Evolutionary conservation across 768 basidiomycete species (phyloP), one percentile per base, ranked within the genome.

Genomic region (Mycena indigotica): DNA sequence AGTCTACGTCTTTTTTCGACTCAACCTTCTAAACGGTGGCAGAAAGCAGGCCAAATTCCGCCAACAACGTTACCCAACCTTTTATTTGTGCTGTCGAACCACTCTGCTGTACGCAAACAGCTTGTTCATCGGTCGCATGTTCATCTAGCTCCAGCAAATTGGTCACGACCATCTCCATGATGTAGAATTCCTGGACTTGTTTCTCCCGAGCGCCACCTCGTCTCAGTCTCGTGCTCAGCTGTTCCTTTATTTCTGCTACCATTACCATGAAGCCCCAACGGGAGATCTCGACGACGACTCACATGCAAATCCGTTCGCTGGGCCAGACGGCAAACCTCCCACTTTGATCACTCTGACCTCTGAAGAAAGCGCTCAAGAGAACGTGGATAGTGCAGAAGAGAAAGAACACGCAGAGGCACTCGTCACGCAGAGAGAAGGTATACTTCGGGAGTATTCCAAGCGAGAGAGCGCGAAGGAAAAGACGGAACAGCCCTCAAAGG

Each of bases 21-120:
- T 53, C 46, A 32, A 62, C 58, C 55, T 58, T 32, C 51, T 52
- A 17, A 49, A 50, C 26, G 35, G 28, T 49, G 63, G 44, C 63
- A 77, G 77, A 79, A 78, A 70, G 70, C 75, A 44, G 80, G 79
- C 16, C 71, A 74, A 38, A 71, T 79, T 4, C 89, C 90, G n/a
- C 80, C 88, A 2, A 89, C 89, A 6, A 88, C 81, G 54, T 77
- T 88, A 29, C 81, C 83, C 51, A 88, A 90, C 66, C 77, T 90
- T 48, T 73, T 93, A 30, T 91, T 91, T 64, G 77, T 87, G 16
- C 74, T 91, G 44, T 80, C 85, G 23, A 83, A 79, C 63, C 84
- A 90, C 63, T 78, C 80, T n/a, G 65, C 69, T 17, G 81, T 80
- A 74, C 38, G 80, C 70, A 10, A 4, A n/a, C n/a, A 16, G 10